These are phyloP conservation scores for Terana coerulea DNA, from an alignment of 768 basidiomycete genomes.

Conservation along the genomic window DNA sequence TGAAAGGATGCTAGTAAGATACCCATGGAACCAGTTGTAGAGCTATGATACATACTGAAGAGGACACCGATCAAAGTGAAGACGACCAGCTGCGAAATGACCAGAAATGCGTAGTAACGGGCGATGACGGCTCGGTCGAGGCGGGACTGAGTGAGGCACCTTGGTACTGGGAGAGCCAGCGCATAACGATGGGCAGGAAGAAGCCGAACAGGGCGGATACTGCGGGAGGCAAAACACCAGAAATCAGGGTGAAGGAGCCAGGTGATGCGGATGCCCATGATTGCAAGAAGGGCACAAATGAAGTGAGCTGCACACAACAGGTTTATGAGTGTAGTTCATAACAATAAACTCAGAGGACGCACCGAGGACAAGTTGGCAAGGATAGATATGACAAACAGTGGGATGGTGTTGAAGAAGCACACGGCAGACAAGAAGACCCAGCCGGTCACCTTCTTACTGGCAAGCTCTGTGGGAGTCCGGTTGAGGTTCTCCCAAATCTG, in stretches of 20 bases:
- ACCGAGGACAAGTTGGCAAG: constrained; percentile 88
- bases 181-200: constrained; percentile 89
- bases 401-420: constrained; percentile 94
- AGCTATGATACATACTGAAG: constrained; percentile 57
- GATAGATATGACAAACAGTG: constrained; percentile 84
- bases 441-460: constrained; percentile 69
- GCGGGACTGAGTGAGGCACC: constrained; percentile 67
- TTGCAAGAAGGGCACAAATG: constrained; percentile 73
- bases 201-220: constrained; percentile 88
- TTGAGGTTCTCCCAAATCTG: constrained; percentile 93
- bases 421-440: constrained; percentile 72
- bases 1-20: constrained; percentile 7
- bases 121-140: constrained; percentile 90
- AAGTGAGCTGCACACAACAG: constrained; percentile 50
- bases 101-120: constrained; percentile 90
- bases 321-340: background rate
- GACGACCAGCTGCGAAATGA: constrained; percentile 90
- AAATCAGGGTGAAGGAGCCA: constrained; percentile 73
- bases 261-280: constrained; percentile 63
- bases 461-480: constrained; percentile 60
- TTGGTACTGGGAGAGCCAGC: constrained; percentile 72
- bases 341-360: constrained; percentile 29
- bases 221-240: constrained; percentile 90
- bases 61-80: constrained; percentile 91
- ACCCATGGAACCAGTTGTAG: background rate